A percentile compares a stretch with the other conserved stretches of the same genome.
These are phyloP conservation scores for Saitozyma sp. DNA, from an alignment of 768 basidiomycete species.

Conservation along the genomic window DNA sequence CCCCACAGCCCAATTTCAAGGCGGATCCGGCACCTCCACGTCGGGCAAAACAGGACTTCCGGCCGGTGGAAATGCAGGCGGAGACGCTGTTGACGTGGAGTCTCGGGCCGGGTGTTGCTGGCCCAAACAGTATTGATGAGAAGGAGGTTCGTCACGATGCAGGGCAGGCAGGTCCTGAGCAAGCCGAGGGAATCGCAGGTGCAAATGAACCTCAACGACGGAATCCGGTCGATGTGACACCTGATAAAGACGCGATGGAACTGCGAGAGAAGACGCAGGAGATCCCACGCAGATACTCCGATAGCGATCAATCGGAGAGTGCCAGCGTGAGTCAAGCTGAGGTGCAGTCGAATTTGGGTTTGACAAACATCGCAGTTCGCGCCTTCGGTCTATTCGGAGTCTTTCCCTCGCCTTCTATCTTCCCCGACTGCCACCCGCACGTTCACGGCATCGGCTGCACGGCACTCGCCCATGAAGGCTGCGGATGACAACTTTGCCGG, in stretches of 20 bases:
- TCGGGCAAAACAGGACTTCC: conserved; percentile 11
- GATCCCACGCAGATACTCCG: neutral
- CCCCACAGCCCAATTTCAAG: conserved; percentile 18
- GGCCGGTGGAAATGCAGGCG: conserved; percentile 31
- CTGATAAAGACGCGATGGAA: neutral
- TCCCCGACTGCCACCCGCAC: neutral
- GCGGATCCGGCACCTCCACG: neutral
- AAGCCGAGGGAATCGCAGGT: neutral
- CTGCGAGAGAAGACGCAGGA: neutral
- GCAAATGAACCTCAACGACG: neutral
- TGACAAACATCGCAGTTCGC: neutral
- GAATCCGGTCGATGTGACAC: neutral
- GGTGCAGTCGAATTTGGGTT: too few species aligned
- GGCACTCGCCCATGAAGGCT: neutral
- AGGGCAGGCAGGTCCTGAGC: neutral
- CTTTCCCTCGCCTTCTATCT: conserved; percentile 10
- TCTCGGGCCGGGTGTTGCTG: conserved; percentile 7
- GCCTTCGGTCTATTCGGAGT: neutral
- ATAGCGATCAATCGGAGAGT: too few species aligned
- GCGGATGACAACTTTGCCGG: neutral
- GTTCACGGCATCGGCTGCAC: neutral
- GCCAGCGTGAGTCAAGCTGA: neutral
- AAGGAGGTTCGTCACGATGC: neutral
- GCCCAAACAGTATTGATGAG: neutral
- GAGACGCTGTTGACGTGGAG: conserved; percentile 43